Conservation (phyloP, 495 filamentous ascomycete genomes). For the Lophiostoma macrostomum region DNA sequence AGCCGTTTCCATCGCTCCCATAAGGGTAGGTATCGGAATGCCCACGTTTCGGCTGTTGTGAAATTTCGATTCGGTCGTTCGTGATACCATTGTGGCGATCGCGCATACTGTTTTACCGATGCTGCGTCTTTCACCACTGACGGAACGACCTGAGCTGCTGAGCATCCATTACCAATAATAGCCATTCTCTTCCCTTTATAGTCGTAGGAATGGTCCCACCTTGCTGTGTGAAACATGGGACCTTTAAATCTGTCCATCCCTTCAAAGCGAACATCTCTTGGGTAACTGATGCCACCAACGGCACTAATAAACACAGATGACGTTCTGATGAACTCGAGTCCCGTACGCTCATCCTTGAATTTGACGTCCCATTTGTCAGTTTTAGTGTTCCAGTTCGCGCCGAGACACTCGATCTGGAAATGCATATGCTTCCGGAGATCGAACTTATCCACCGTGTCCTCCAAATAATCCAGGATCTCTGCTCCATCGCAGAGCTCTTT, state of each 20-base stretch:
- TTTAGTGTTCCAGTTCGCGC: conserved; percentile 35
- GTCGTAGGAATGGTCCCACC: conserved; percentile 51
- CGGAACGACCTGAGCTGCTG: conserved; percentile 47
- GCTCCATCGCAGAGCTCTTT: conserved; percentile 32
- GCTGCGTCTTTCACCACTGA: conserved; percentile 31
- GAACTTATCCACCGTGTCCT: conserved; percentile 41
- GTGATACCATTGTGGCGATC: conserved; percentile 43
- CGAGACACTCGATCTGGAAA: conserved; percentile 25
- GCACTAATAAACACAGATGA: conserved; percentile 34
- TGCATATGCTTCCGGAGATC: conserved; percentile 36
- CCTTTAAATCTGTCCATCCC: conserved; percentile 57
- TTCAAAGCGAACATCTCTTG: conserved; percentile 38
- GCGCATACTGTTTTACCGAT: conserved; percentile 40
- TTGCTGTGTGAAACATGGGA: conserved; percentile 55
- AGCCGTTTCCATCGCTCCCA: not conserved
- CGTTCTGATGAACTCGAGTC: conserved; percentile 19
- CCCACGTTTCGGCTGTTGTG: conserved; percentile 25
- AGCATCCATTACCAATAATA: conserved; percentile 62
- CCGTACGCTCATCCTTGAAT: conserved; percentile 33
- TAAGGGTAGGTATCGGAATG: conserved; percentile 2
- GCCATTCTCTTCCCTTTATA: conserved; percentile 54
- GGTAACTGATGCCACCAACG: conserved; percentile 26
- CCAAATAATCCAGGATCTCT: conserved; percentile 41
- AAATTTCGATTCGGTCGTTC: conserved; percentile 35
- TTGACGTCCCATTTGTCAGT: conserved; percentile 34